These are phyloP conservation scores for Aspergillus phoenicis DNA, from an alignment of 2,329 filamentous ascomycete species.

Conservation along the genomic window DNA sequence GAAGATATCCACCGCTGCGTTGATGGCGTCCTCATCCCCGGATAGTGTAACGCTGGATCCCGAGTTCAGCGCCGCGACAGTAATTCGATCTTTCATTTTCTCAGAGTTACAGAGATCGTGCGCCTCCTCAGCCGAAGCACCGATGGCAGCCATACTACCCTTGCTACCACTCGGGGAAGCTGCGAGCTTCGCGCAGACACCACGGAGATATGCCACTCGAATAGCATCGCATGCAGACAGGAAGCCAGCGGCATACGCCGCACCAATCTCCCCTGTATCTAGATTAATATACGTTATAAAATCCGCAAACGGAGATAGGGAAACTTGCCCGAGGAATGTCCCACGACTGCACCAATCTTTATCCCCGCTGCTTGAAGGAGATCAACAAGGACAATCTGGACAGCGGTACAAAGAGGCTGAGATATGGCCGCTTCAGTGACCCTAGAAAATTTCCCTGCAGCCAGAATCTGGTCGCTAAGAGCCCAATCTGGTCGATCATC, in stretches of 20 bases:
- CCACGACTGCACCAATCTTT: slow-evolving; percentile 39
- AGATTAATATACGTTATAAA: not conserved
- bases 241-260: slow-evolving; percentile 51
- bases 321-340: slow-evolving; percentile 48
- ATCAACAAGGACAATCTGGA: slow-evolving; percentile 26
- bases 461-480: slow-evolving; percentile 3
- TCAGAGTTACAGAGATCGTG: slow-evolving; percentile 17
- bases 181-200: slow-evolving; percentile 31
- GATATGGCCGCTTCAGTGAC: slow-evolving; percentile 17
- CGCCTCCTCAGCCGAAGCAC: slow-evolving; percentile 37
- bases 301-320: no score
- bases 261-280: slow-evolving; percentile 47
- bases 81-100: slow-evolving; percentile 25
- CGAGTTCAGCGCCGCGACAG: slow-evolving; percentile 41
- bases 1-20: slow-evolving; percentile 28
- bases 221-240: slow-evolving; percentile 46
- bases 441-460: not conserved
- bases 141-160: slow-evolving; percentile 54
- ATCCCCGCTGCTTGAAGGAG: slow-evolving; percentile 32
- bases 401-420: slow-evolving; percentile 19
- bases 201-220: slow-evolving; percentile 48
- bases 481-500: slow-evolving; percentile 8
- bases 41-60: slow-evolving; percentile 46
- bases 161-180: slow-evolving; percentile 9
- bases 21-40: slow-evolving; percentile 41